phyloP scores from a whole-genome alignment of 1,284 basidiomycete species.

The Puccinia brachypodii region DNA sequence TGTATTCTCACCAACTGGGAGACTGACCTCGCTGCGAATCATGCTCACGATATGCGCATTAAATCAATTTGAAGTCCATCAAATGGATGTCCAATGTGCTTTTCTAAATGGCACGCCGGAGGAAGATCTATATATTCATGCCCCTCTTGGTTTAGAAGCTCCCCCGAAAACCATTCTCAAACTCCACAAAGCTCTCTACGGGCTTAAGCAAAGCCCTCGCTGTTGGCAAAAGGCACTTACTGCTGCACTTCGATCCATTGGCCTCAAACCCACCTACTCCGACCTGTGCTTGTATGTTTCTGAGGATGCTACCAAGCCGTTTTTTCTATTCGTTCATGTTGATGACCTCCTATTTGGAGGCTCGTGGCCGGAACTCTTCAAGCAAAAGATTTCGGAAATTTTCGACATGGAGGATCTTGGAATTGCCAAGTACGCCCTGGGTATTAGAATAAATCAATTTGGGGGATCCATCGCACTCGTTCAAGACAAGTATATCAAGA shows the following conservation, averaged over 20 bases:
- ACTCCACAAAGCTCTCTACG: slow-evolving; percentile 24
- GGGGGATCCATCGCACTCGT: background rate
- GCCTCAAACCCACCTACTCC: background rate
- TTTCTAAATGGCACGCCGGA: no score
- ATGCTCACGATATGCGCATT: no score
- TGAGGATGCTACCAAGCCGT: background rate
- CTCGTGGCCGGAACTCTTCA: background rate
- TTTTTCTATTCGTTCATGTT: slow-evolving; percentile 8
- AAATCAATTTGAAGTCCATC: no score
- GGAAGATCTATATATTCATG: no score
- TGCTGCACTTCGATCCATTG: background rate
- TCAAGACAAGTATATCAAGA: background rate
- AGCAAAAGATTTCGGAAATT: background rate
- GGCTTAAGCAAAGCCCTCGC: slow-evolving; percentile 7
- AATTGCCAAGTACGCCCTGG: background rate
- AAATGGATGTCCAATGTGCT: no score
- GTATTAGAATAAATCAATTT: background rate
- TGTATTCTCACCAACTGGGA: no score
- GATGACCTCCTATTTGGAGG: background rate
- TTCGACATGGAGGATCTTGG: slow-evolving; percentile 32
- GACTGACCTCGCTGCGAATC: no score
- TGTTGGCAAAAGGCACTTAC: slow-evolving; percentile 1
- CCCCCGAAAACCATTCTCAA: background rate
- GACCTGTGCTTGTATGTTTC: slow-evolving; percentile 13
- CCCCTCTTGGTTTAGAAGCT: no score